Evolutionary conservation across 805 yeast genomes (phyloP), one percentile per base, ranked within the genome.

Genomic region (Zygosaccharomyces kombuchaensis): DNA sequence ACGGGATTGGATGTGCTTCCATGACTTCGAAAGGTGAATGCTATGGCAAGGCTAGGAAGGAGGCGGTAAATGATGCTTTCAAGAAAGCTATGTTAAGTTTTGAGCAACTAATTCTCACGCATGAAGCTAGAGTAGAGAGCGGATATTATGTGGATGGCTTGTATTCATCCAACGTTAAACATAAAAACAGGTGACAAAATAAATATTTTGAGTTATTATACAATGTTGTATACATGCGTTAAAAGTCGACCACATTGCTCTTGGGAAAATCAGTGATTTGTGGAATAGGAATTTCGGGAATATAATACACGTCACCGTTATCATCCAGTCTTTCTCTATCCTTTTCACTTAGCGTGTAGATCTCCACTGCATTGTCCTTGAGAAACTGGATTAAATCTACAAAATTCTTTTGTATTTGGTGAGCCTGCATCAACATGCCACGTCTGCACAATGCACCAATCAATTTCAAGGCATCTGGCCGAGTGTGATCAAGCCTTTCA

Each of bases 311-410:
- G 52, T 84, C 82, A 1, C 98, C 98, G 50, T 87, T 79, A 32
- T 90, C 97, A 62, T 90, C 91, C 46, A 85, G 68, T 66, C 98
- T 79, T 67, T 88, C 95, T 55, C 96, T 76, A 57, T 90, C 96
- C 54, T 78, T 78, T 56, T 88, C 96, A 53, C 86, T 82, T 64
- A 89, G 80, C 37, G 76, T 71, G 68, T 85, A 91, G 19, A 93
- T 86, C 65, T 90, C 97, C 13, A 63, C 76, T 22, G 85, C 70
- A 53, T 84, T 74, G n/a, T 73, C 81, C 43, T 72, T 73, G 46
- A 91, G 66, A 35, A 80, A 69, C 1, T 60, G 71, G 2, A 80
- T 48, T 30, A 90, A 71, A 21, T 78, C 85, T 13, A 70, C 68
- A 71, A 82, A 84, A 26, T 72, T 76, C 57, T 75, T 77, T 63